Percentiles rank a stretch among this genome's conserved stretches.
These are phyloP conservation scores for Bondarzewia mesenterica DNA, from an alignment of 1,284 basidiomycete genomes.

Conservation along the genomic window DNA sequence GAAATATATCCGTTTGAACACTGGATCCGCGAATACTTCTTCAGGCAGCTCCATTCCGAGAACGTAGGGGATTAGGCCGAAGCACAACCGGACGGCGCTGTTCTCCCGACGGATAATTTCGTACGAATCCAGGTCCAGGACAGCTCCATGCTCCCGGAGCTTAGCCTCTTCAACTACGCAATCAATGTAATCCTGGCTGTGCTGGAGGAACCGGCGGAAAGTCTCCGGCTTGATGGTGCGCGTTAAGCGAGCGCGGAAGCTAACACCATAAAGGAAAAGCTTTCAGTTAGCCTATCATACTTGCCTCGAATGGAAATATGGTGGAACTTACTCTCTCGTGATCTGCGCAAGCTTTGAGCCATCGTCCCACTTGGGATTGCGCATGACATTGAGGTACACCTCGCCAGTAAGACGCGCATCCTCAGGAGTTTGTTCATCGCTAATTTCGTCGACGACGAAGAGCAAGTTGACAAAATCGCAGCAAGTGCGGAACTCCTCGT, in stretches of 20 bases:
- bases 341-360: slow-evolving; percentile 26
- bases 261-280: slow-evolving; percentile 15
- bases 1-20: slow-evolving; percentile 27
- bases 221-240: slow-evolving; percentile 35
- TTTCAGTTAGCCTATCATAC: background rate
- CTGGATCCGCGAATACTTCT: slow-evolving; percentile 25
- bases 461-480: slow-evolving; percentile 65
- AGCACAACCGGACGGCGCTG: slow-evolving; percentile 31
- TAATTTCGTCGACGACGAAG: slow-evolving; percentile 63
- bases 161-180: slow-evolving; percentile 28
- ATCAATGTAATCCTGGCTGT: slow-evolving; percentile 27
- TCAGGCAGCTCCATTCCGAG: slow-evolving; percentile 33
- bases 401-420: slow-evolving; percentile 48
- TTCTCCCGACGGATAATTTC: slow-evolving; percentile 30
- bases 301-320: background rate
- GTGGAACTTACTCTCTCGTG: slow-evolving; percentile 24
- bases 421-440: slow-evolving; percentile 51
- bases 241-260: slow-evolving; percentile 44
- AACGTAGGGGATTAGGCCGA: slow-evolving; percentile 29
- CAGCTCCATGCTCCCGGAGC: slow-evolving; percentile 23
- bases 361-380: slow-evolving; percentile 25
- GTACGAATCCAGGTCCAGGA: slow-evolving; percentile 25
- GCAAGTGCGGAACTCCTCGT: slow-evolving; percentile 51
- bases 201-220: slow-evolving; percentile 28
- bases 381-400: slow-evolving; percentile 32